Evolutionary conservation across 2,329 filamentous ascomycete species (phyloP).

Genomic region (Metarhizium rileyi): DNA sequence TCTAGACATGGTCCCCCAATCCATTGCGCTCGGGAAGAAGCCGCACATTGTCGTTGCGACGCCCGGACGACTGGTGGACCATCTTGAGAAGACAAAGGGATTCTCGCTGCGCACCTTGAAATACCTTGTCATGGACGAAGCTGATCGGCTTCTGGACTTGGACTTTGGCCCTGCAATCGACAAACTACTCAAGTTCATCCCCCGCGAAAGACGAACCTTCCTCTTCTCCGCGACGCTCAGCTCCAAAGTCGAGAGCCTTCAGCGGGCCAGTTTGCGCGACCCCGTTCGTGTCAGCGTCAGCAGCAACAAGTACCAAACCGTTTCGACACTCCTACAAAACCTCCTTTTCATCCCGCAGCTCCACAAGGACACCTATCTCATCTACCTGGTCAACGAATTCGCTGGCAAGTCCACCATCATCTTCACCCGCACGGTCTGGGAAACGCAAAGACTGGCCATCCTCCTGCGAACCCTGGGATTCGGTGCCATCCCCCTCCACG

Average conservation of each 20-base stretch:
- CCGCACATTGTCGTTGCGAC: slow-evolving; percentile 92
- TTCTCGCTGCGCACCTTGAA: slow-evolving; percentile 76
- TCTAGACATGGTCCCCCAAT: slow-evolving; percentile 88
- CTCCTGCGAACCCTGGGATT: slow-evolving; percentile 78
- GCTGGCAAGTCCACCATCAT: slow-evolving; percentile 80
- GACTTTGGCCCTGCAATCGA: slow-evolving; percentile 90
- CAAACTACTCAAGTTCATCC: slow-evolving; percentile 85
- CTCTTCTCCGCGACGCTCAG: slow-evolving; percentile 94
- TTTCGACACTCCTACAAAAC: slow-evolving; percentile 76
- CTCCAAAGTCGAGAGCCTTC: slow-evolving; percentile 84
- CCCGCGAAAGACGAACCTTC: slow-evolving; percentile 67
- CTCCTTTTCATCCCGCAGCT: slow-evolving; percentile 80
- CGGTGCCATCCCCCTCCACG: slow-evolving; percentile 84
- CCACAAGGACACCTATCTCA: slow-evolving; percentile 82
- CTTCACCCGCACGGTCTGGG: slow-evolving; percentile 86
- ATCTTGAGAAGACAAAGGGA: slow-evolving; percentile 93
- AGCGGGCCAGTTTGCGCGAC: slow-evolving; percentile 78
- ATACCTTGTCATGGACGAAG: slow-evolving; percentile 92
- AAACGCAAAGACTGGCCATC: slow-evolving; percentile 78
- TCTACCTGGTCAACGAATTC: slow-evolving; percentile 79
- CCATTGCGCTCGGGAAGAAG: slow-evolving; percentile 88
- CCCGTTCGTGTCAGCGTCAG: slow-evolving; percentile 77
- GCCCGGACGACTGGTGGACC: slow-evolving; percentile 79
- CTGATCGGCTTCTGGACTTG: slow-evolving; percentile 82
- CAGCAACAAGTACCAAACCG: slow-evolving; percentile 79